Base-by-base conservation (phyloP, 495 filamentous ascomycete species). In the Penicillium verhagenii region DNA sequence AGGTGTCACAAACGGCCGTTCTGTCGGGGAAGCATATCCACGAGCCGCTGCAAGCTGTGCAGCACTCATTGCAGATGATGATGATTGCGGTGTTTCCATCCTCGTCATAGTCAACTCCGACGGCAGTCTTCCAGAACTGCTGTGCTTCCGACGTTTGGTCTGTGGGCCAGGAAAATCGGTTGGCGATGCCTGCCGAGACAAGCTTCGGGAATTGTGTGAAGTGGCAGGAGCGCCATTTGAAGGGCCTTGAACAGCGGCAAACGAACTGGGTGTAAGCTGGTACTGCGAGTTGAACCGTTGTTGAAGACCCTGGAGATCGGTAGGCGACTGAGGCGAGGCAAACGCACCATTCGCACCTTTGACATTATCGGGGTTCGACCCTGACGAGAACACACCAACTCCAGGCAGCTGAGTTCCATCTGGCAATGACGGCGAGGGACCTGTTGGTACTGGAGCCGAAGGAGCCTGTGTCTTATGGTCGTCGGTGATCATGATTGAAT, bases 401-500 rank as follows among this genome's bases (percentile, higher is more conserved):
- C 74, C 77, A 16, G 77, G 75, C 20, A 80, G 50, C 38, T 72
- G 69, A 33, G 70, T 71, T 23, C 70, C 71, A 62, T 79, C 76
- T 21, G 73, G 59, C 26, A 76, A 52, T 40, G 72, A 66, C 11
- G 71, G 68, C 2, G 68, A 72, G 33, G 71, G 71, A 3, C 66
- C 64, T 25, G 72, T 57, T 14, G 60, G 62, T 1, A 70, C 67
- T 49, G 73, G 58, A 33, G 74, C 67, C 20, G 74, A 53, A 53
- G 79, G 71, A 38, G 79, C 72, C 53, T 89, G 86, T 3, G 90
- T 92, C 69, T 97, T 97, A 73, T 97, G 93, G 66, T 97, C 92
- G 69, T 97, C 93, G 1, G 93, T 97, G 61, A 97, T 96, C 79
- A 96, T 87, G 51, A 96, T 94, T 1, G 90, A 86, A 29, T 83